These are phyloP conservation scores for Colletotrichum lupini DNA, from an alignment of 2,329 filamentous ascomycete species.

Conservation along the genomic window DNA sequence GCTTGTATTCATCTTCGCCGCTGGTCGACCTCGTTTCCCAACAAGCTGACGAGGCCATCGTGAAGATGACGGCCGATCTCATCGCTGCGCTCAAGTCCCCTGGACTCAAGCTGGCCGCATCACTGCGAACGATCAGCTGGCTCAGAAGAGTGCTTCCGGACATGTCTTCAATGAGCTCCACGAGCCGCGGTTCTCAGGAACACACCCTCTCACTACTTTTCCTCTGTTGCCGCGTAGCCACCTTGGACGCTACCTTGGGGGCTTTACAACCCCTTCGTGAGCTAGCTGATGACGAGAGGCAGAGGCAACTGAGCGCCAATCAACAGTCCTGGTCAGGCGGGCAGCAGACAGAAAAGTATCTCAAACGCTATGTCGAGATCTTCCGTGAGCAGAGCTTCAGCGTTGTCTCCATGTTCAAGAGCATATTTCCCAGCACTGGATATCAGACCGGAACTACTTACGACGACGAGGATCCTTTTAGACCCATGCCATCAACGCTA, in stretches of 20 bases:
- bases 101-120: conserved; percentile 86
- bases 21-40: conserved; percentile 78
- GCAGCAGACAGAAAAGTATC: conserved; percentile 91
- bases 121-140: conserved; percentile 92
- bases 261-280: conserved; percentile 88
- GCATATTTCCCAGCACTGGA: conserved; percentile 77
- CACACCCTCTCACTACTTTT: conserved; percentile 85
- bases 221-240: conserved; percentile 85
- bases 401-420: conserved; percentile 93
- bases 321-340: conserved; percentile 71
- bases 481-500: conserved; percentile 78
- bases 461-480: conserved; percentile 54
- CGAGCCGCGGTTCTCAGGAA: conserved; percentile 54
- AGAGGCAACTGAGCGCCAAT: conserved; percentile 55
- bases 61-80: conserved; percentile 86
- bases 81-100: conserved; percentile 81
- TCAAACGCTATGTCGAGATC: conserved; percentile 96
- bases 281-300: conserved; percentile 86
- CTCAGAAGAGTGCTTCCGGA: conserved; percentile 88
- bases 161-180: conserved; percentile 51
- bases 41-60: conserved; percentile 89
- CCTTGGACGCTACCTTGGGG: conserved; percentile 81
- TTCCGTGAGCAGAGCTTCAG: conserved; percentile 98
- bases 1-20: conserved; percentile 82
- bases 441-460: conserved; percentile 1